A percentile compares a stretch with the other conserved stretches of the same genome.
Conservation (phyloP, 805 yeast genomes). For the Suhomyces tanzawaensis region DNA sequence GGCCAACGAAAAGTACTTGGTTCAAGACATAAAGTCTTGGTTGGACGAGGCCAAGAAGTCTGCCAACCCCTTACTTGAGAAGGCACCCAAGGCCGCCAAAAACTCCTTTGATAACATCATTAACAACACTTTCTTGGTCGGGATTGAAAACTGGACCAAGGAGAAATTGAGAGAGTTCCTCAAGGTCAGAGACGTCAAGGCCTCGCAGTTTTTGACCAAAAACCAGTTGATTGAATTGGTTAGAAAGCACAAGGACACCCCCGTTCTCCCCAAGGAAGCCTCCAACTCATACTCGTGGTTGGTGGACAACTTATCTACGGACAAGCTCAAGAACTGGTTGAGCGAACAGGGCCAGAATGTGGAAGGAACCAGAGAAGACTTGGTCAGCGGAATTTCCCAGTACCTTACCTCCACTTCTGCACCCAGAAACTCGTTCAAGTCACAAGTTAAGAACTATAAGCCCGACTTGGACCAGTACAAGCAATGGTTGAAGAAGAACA, state of each 20-base stretch:
- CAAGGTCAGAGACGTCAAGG: constrained; percentile 37
- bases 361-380: constrained; percentile 25
- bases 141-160: constrained; percentile 47
- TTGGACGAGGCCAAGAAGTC: constrained; percentile 21
- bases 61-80: constrained; percentile 34
- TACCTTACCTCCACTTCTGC: constrained; percentile 8
- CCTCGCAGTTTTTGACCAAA: constrained; percentile 40
- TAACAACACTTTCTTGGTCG: constrained; percentile 46
- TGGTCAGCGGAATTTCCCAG: constrained; percentile 17
- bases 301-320: constrained; percentile 39
- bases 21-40: constrained; percentile 41
- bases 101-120: constrained; percentile 32
- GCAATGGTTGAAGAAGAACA: constrained; percentile 11
- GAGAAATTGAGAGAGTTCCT: constrained; percentile 42
- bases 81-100: constrained; percentile 21
- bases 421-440: constrained; percentile 11
- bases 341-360: constrained; percentile 24
- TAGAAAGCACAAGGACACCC: constrained; percentile 34
- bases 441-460: constrained; percentile 17
- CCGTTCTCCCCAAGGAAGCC: constrained; percentile 24
- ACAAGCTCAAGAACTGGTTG: constrained; percentile 41
- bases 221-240: constrained; percentile 39
- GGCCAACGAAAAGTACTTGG: constrained; percentile 31
- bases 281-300: constrained; percentile 20
- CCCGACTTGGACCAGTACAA: constrained; percentile 17